A percentile compares a stretch with the other conserved stretches of the same genome.
Evolutionary conservation across 306 rosid species (phyloP).

Genomic region (Clitoria ternatea): DNA sequence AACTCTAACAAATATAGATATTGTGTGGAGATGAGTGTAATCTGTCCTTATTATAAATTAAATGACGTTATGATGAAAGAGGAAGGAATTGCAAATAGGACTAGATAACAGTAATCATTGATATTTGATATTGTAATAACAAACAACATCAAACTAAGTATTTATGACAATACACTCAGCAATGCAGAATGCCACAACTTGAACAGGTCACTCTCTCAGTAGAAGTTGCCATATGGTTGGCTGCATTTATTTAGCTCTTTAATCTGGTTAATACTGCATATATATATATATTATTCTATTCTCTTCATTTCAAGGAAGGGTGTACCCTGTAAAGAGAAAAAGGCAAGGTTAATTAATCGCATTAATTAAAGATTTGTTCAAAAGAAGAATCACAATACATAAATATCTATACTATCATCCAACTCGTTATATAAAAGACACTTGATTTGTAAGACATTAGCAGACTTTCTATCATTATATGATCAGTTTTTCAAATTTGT

Average conservation of each 20-base stretch:
- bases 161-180: neutral
- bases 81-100: too few species aligned
- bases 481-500: neutral
- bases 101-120: too few species aligned
- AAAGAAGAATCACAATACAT: neutral
- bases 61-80: too few species aligned
- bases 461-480: neutral
- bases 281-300: neutral
- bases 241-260: conserved; percentile 32
- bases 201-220: conserved; percentile 5
- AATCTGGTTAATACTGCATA: conserved; percentile 8
- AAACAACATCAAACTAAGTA: neutral
- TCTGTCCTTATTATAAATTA: too few species aligned
- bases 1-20: too few species aligned
- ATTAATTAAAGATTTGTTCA: neutral
- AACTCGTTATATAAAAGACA: too few species aligned
- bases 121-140: neutral
- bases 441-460: neutral
- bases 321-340: conserved; percentile 33
- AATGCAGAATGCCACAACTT: neutral
- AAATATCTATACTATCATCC: neutral
- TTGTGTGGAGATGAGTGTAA: too few species aligned
- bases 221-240: neutral
- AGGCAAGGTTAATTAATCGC: neutral
- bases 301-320: conserved; percentile 32